These are phyloP conservation scores for Pleurotus citrinopileatus DNA, from an alignment of 768 basidiomycete genomes.

Conservation along the genomic window DNA sequence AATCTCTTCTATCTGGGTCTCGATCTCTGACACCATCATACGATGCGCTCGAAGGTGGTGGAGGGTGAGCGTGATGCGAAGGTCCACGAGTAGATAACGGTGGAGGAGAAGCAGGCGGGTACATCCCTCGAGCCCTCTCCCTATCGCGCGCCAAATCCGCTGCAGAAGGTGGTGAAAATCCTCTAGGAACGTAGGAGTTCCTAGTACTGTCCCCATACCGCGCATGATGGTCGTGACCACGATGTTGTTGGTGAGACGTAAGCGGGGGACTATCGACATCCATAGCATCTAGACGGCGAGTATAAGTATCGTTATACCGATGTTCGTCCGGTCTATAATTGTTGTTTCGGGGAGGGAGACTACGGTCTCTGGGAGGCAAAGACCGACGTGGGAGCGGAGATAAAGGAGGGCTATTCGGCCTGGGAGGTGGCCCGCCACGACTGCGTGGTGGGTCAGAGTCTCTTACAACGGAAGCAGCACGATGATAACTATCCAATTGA, in stretches of 20 bases:
- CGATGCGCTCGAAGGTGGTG: slow-evolving; percentile 2
- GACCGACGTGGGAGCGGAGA: slow-evolving; percentile 12
- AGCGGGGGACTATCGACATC: slow-evolving; percentile 29
- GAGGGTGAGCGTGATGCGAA: slow-evolving; percentile 18
- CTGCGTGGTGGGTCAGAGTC: slow-evolving; percentile 12
- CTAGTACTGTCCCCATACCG: no score
- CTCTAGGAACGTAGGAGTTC: slow-evolving; percentile 20
- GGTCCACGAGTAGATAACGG: slow-evolving; percentile 18
- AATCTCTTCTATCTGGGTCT: slow-evolving; percentile 32
- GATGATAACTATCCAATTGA: background rate
- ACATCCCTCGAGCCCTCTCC: slow-evolving; percentile 22
- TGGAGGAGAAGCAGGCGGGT: slow-evolving; percentile 28
- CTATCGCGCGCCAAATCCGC: slow-evolving; percentile 30
- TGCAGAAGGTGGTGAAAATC: slow-evolving; percentile 30
- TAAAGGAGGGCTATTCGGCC: slow-evolving; percentile 16
- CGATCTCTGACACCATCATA: slow-evolving; percentile 33
- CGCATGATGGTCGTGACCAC: slow-evolving; percentile 21
- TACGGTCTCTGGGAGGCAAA: slow-evolving; percentile 24
- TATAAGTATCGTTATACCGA: slow-evolving; percentile 26
- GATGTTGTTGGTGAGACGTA: slow-evolving; percentile 24
- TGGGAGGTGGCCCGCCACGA: slow-evolving; percentile 10
- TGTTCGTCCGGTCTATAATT: slow-evolving; percentile 40
- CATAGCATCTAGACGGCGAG: slow-evolving; percentile 30
- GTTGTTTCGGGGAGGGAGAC: slow-evolving; percentile 20
- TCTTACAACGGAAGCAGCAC: slow-evolving; percentile 8